Base-by-base conservation (phyloP, 2,329 filamentous ascomycete species). In the Stromatinia cepivora region DNA sequence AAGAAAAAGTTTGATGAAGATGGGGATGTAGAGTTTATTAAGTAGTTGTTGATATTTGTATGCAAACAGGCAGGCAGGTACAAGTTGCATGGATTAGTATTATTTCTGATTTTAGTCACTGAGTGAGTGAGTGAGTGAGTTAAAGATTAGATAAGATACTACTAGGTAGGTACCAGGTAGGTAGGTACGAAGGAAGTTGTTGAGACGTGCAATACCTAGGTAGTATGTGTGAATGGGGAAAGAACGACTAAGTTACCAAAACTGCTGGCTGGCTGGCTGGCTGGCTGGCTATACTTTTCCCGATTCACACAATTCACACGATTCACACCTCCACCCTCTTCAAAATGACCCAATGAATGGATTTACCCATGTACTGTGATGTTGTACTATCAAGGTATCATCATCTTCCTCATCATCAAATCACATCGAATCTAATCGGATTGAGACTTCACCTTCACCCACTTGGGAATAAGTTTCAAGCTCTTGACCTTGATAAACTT, bases 61-160 rank as follows among this genome's bases (percentile, higher is more conserved):
- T 36, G 57, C 2, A 46, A n/a, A 48, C 20, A 63, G 64, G 57
- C 13, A 63, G 64, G 52, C 36, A 48, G 45, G 36, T 31, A 68
- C 39, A 53, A 68, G 22, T 39, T 63, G 48, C 22, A 36, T 63
- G 39, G 53, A 59, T 13, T 66, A 66, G 63, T 46, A 15, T 46
- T 20, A 20, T 31, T 28, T 56, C 2, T 3, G 31, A 28, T 11
- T 20, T 48, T 34, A 48, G 42, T 62, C 42, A 48, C 28, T 46
- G 11, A 11, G 31, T 63, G 45, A 62, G 17, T 3, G 22, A 3
- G n/a, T n/a, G n/a, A n/a, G n/a, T n/a, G n/a, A 57, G 20, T 6
- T 11, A 4, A 34, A 11, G 25, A 42, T 42, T 15, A 42, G 13
- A 13, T 42, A 42, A 13, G 39, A 39, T 39, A 39, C 36, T 39